Conservation (phyloP, 129 eudicot genomes). For the Artemisia tridentata region DNA sequence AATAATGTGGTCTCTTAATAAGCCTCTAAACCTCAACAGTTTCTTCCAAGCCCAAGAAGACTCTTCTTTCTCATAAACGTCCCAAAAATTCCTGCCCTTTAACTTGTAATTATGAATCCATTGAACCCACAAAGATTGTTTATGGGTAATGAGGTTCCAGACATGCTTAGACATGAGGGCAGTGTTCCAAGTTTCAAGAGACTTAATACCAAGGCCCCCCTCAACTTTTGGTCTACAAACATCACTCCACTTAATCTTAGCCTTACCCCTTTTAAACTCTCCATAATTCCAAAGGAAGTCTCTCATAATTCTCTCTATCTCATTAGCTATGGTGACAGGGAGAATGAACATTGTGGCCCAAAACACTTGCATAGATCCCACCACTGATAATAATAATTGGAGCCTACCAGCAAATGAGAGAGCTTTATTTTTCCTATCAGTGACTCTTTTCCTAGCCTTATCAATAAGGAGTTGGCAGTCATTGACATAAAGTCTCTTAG, state of each 20-base stretch:
- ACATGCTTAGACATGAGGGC: not conserved
- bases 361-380: not conserved
- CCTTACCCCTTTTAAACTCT: no score
- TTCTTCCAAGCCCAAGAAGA: no score
- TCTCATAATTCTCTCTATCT: not conserved
- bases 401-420: not conserved
- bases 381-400: not conserved
- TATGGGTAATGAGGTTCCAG: not conserved
- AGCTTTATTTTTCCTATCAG: not conserved
- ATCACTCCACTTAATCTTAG: not conserved
- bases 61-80: no score
- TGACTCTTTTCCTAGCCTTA: not conserved
- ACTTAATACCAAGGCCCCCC: not conserved
- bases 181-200: not conserved
- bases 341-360: not conserved
- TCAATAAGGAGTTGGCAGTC: not conserved
- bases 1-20: no score
- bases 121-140: no score
- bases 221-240: not conserved
- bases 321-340: not conserved
- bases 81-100: no score
- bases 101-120: no score
- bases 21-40: no score
- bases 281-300: not conserved
- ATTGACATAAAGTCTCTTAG: not conserved